A percentile compares a stretch with the other conserved stretches of the same genome.
phyloP scores from a whole-genome alignment of 495 filamentous ascomycete species.

The Pseudoneurospora amorphoporcata region DNA sequence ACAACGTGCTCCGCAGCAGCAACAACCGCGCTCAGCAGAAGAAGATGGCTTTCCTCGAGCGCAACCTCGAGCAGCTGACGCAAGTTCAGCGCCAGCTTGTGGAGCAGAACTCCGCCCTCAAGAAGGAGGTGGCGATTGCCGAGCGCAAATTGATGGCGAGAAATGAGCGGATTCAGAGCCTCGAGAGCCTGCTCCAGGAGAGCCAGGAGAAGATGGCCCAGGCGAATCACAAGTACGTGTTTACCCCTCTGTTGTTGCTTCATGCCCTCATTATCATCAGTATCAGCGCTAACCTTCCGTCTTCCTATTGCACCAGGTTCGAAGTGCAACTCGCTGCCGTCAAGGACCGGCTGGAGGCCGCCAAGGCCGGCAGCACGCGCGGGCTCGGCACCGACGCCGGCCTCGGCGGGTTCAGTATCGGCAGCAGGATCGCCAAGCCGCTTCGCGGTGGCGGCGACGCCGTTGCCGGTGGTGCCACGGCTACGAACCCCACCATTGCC shows the following conservation, averaged over 20 bases:
- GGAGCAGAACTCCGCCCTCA: constrained; percentile 89
- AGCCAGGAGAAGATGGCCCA: constrained; percentile 94
- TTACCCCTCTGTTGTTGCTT: constrained; percentile 1
- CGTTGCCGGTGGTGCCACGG: constrained; percentile 39
- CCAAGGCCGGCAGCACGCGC: constrained; percentile 79
- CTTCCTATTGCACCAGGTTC: constrained; percentile 50
- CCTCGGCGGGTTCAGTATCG: constrained; percentile 63
- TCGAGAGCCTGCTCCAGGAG: constrained; percentile 87
- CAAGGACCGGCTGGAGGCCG: constrained; percentile 93
- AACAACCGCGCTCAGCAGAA: constrained; percentile 98
- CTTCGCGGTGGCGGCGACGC: constrained; percentile 82
- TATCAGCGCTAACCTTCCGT: not conserved
- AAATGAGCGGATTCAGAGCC: constrained; percentile 89
- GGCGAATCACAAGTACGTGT: constrained; percentile 82
- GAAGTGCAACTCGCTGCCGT: constrained; percentile 93
- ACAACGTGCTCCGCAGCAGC: constrained; percentile 87
- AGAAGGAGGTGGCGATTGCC: constrained; percentile 98
- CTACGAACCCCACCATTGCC: constrained; percentile 41
- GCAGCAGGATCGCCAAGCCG: constrained; percentile 92
- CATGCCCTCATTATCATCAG: not conserved
- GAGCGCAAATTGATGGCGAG: constrained; percentile 92
- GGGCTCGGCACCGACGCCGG: constrained; percentile 57
- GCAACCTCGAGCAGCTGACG: constrained; percentile 94
- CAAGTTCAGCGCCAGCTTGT: constrained; percentile 95
- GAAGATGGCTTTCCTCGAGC: constrained; percentile 99